These are phyloP conservation scores for Myriosclerotinia scirpicola DNA, from an alignment of 2,329 filamentous ascomycete species.

Conservation along the genomic window DNA sequence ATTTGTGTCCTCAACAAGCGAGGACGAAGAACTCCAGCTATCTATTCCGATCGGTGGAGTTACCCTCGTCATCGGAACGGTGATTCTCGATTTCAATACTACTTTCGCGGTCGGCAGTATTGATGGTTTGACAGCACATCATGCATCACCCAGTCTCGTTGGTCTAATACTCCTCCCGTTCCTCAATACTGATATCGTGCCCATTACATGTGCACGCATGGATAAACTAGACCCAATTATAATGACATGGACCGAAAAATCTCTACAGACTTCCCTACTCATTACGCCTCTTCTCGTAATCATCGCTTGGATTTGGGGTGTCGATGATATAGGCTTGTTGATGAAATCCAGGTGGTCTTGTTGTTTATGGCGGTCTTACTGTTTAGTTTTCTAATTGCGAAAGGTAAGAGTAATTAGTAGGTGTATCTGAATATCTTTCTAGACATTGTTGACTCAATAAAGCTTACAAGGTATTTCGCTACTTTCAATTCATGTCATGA, in stretches of 20 bases:
- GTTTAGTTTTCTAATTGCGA: not conserved
- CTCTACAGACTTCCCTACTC: constrained; percentile 73
- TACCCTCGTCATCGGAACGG: constrained; percentile 1
- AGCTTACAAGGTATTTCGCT: constrained; percentile 10
- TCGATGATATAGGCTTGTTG: constrained; percentile 18
- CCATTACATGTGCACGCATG: constrained; percentile 71
- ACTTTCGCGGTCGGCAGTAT: constrained; percentile 75
- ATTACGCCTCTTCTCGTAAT: constrained; percentile 77
- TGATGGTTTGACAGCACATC: constrained; percentile 64
- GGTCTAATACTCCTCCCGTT: constrained; percentile 75
- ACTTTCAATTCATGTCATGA: constrained; percentile 6
- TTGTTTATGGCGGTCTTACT: constrained; percentile 22
- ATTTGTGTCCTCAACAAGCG: not conserved
- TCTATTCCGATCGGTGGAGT: not conserved
- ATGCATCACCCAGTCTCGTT: constrained; percentile 73
- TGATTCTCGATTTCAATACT: constrained; percentile 17
- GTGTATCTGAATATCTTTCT: not conserved
- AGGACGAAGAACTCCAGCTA: not conserved
- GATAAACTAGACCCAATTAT: constrained; percentile 73
- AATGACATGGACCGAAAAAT: constrained; percentile 77
- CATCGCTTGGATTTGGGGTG: constrained; percentile 59
- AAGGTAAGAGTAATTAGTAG: constrained; percentile 13
- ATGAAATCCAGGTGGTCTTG: constrained; percentile 7
- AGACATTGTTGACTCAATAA: not conserved
- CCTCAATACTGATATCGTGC: constrained; percentile 75